A percentile compares a stretch with the other conserved stretches of the same genome.
Conservation (phyloP, 352 stramenopile species). For the Phytophthora uliginosa region DNA sequence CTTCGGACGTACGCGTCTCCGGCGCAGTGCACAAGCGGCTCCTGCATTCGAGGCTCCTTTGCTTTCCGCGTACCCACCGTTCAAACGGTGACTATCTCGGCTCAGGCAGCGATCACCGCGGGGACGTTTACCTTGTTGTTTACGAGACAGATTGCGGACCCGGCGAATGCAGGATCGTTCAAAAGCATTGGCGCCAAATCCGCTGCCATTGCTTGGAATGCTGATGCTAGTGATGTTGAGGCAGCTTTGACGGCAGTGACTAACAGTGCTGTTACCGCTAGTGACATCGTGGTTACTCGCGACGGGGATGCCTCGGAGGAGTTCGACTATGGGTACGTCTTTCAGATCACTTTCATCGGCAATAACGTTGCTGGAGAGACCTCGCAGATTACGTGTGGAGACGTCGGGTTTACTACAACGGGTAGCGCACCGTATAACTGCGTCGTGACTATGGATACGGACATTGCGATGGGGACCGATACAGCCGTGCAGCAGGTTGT, state of each 20-base stretch:
- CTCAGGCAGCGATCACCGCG: conserved; percentile 52
- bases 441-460: conserved; percentile 65
- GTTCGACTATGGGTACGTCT: conserved; percentile 79
- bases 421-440: conserved; percentile 49
- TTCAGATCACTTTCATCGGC: conserved; percentile 82
- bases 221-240: conserved; percentile 46
- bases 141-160: conserved; percentile 33
- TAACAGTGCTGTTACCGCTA: conserved; percentile 41
- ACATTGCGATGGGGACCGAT: conserved; percentile 68
- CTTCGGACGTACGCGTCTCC: conserved; percentile 59
- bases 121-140: conserved; percentile 69
- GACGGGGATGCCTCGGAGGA: conserved; percentile 68
- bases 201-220: conserved; percentile 56
- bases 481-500: conserved; percentile 78
- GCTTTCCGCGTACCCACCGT: conserved; percentile 81
- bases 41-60: conserved; percentile 65
- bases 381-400: conserved; percentile 10
- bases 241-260: conserved; percentile 33
- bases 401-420: conserved; percentile 17
- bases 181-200: conserved; percentile 25
- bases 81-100: conserved; percentile 73
- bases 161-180: conserved; percentile 35
- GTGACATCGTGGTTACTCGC: conserved; percentile 79
- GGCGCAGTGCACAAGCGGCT: conserved; percentile 50
- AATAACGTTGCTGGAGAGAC: conserved; percentile 77